Evolutionary conservation across 2,329 filamentous ascomycete species (phyloP).

Genomic region (Phialophora verrucosa): DNA sequence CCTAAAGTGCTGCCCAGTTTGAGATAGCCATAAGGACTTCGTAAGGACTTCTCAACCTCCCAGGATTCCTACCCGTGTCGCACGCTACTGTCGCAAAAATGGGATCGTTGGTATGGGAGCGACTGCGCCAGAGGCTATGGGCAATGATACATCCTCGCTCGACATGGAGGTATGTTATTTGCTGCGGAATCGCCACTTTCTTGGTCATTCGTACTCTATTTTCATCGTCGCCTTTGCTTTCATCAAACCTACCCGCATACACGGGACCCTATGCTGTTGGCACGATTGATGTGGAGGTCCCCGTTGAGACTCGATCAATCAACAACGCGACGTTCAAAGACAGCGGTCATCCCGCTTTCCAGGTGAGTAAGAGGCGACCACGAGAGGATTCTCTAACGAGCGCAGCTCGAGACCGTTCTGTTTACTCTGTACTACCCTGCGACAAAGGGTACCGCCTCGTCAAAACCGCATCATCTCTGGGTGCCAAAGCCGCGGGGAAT

Average conservation of each 20-base stretch:
- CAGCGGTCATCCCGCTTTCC: constrained; percentile 33
- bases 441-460: constrained; percentile 24
- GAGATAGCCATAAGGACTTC: neutral
- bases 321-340: constrained; percentile 35
- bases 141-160: constrained; percentile 19
- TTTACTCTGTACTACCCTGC: constrained; percentile 40
- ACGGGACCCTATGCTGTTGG: constrained; percentile 38
- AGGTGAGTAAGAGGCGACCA: constrained; percentile 22
- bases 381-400: neutral
- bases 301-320: constrained; percentile 33
- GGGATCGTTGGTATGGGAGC: constrained; percentile 29
- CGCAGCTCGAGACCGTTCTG: constrained; percentile 38
- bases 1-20: neutral
- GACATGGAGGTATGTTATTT: constrained; percentile 38
- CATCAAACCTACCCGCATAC: constrained; percentile 37
- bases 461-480: constrained; percentile 38
- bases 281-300: constrained; percentile 38
- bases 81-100: constrained; percentile 6
- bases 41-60: neutral
- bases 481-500: constrained; percentile 36
- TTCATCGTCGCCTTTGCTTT: constrained; percentile 34
- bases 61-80: neutral
- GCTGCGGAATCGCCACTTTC: constrained; percentile 28
- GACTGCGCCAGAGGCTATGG: constrained; percentile 17
- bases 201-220: constrained; percentile 32